phyloP scores from a whole-genome alignment of 371 early-diverging fungal genomes.

The Polyrhizophydium stewartii region DNA sequence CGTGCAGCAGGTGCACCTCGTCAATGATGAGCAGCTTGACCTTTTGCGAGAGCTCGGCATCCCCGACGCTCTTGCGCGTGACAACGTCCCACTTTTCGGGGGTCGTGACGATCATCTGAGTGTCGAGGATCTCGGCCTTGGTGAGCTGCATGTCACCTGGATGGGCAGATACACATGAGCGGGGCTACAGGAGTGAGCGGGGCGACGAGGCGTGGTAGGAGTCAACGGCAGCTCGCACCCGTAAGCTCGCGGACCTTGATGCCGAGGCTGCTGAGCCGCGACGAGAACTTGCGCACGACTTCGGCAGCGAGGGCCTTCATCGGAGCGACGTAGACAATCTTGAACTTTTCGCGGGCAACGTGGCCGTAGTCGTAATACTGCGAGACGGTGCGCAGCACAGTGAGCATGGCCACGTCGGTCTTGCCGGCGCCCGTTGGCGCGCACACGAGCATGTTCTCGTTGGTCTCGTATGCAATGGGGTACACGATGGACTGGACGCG shows the following conservation, averaged over 20 bases:
- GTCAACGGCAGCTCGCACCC: slow-evolving; percentile 23
- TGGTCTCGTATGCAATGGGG: slow-evolving; percentile 86
- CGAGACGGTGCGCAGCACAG: slow-evolving; percentile 74
- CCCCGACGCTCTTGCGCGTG: slow-evolving; percentile 92
- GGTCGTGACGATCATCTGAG: slow-evolving; percentile 98
- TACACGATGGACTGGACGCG: slow-evolving; percentile 94
- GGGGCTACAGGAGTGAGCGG: no score
- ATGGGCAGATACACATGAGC: background rate
- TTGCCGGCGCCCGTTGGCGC: slow-evolving; percentile 99
- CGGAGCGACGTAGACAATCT: slow-evolving; percentile 98
- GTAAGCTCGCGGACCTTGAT: slow-evolving; percentile 90
- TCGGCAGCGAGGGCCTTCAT: slow-evolving; percentile 99
- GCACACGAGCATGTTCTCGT: slow-evolving; percentile 97
- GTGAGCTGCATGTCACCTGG: slow-evolving; percentile 95
- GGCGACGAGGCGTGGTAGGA: no score
- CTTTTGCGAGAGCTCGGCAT: slow-evolving; percentile 84
- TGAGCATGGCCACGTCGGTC: slow-evolving; percentile 97
- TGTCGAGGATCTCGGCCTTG: slow-evolving; percentile 80
- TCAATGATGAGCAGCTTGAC: slow-evolving; percentile 95
- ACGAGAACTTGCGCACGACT: slow-evolving; percentile 87
- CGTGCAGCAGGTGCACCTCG: slow-evolving; percentile 99
- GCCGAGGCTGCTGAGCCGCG: slow-evolving; percentile 69
- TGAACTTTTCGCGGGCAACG: slow-evolving; percentile 63
- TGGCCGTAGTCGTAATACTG: slow-evolving; percentile 47
- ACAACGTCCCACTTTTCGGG: slow-evolving; percentile 99